Evolutionary conservation across 2,329 filamentous ascomycete species (phyloP), one percentile per base, ranked within the genome.

Genomic region (Graphiopsis chlorocephala): DNA sequence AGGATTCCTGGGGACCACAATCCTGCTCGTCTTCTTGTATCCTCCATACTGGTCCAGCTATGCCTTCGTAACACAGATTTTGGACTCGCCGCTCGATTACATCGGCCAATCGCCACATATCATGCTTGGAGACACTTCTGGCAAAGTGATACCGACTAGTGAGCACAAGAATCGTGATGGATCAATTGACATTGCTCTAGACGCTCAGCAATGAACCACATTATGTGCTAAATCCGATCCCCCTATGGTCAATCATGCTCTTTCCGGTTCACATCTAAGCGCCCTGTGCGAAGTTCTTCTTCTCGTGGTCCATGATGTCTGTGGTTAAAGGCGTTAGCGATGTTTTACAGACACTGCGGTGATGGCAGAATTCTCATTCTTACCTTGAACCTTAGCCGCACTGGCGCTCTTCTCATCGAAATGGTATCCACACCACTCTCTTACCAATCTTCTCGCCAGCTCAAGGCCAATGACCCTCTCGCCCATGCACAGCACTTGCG

Each of bases 401-500:
- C 85, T 88, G 58, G 84, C 83, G 76, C 87, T 89, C 65, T 78
- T 79, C 50, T 84, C 81, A 77, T 96, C 92, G 78, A 95, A 95
- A 65, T 86, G 82, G 77, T 95, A 93, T n/a, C 86, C 89, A 35
- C 96, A 76, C 91, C 91, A 96, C 81, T 96, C 92, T 75, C 84
- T 88, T 0, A 88, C 91, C 71, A 96, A 76, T 72, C 91, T 83
- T 71, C 91, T 85, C 50, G 92, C 92, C 48, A 96, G 78, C 80
- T 96, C 92, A 56, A 95, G 76, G 0, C 92, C 92, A 52, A 96
- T 85, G 0, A 96, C 92, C 25, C 92, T 82, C 84, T 96, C 90
- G 0, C 92, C 92, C 83, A 96, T 89, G 76, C 92, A 96, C 67
- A 96, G 80, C 33, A 96, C 91, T 79, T 96, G 92, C 3, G 91